Evolutionary conservation across 2,329 filamentous ascomycete genomes (phyloP), one percentile per base, ranked within the genome.

Genomic region (Colletotrichum chrysophilum): DNA sequence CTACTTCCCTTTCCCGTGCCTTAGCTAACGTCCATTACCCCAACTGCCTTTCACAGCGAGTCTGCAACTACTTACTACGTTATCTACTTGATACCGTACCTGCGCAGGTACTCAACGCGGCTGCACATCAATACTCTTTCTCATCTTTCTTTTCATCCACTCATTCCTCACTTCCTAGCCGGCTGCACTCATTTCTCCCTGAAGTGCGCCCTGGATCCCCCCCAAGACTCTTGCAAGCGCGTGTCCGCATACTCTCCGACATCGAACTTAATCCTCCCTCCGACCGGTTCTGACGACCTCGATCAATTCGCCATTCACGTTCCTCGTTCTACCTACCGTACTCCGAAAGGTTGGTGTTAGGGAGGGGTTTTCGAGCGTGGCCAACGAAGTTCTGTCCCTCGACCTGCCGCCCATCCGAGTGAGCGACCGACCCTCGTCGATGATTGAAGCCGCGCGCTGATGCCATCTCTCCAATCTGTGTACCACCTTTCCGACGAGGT

Each of bases 401-500:
- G 32, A 56, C 48, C 38, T 26, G 24, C 55, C 32, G 14, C 48
- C 32, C 30, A 52, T 28, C 32, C 56, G 55, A 65, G 43, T 58
- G 65, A 69, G 43, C 65, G 70, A 74, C 65, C 64, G 43, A 68
- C 48, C 21, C 7, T 52, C 38, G 52, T 68, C 66, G 66, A 71
- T 64, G 66, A 78, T 30, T 60, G 55, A 74, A 71, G 62, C 66
- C 56, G 70, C 66, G 70, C 74, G 70, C 66, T 77, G 74, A 76
- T 71, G 70, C 70, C 55, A 66, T 64, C 38, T 77, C 71, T 69
- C 56, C 76, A 48, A 79, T 62, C 62, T 71, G 36, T 28, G 60
- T 74, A 38, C 60, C 70, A 75, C 73, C 74, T 70, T 56, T 71
- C 48, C 65, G 70, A 70, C 74, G 74, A 74, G 70, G 74, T 74